Evolutionary conservation across 768 basidiomycete genomes (phyloP).

Genomic region (Mrakia blollopis): DNA sequence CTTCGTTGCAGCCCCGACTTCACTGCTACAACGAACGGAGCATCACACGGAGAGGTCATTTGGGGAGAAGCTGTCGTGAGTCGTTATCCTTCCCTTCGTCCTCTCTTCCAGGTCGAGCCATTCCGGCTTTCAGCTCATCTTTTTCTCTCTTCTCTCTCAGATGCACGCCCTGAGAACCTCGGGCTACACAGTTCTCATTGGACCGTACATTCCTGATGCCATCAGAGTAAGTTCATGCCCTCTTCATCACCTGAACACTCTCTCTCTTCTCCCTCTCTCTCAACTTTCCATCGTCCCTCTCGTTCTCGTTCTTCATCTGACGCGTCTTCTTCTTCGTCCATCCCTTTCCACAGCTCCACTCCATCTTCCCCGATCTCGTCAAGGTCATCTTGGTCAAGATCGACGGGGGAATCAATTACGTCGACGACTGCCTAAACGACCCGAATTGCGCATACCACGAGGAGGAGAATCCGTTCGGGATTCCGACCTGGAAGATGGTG

Average conservation of each 20-base stretch:
- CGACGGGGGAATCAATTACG: background rate
- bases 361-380: background rate
- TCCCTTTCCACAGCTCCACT: background rate
- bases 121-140: too few relatives aligned
- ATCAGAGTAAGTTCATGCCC: background rate
- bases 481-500: background rate
- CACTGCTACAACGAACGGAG: constrained; percentile 5
- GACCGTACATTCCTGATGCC: background rate
- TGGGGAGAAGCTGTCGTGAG: constrained; percentile 16
- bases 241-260: too few relatives aligned
- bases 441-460: background rate
- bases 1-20: background rate
- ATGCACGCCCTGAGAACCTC: constrained; percentile 2
- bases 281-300: background rate
- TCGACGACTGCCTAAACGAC: background rate
- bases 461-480: background rate
- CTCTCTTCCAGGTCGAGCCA: background rate
- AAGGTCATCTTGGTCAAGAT: constrained; percentile 14
- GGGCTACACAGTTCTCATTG: constrained; percentile 6
- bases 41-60: background rate
- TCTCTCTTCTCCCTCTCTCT: background rate
- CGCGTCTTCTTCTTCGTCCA: background rate
- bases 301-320: background rate
- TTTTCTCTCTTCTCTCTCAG: background rate
- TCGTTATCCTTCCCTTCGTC: background rate